phyloP scores from a whole-genome alignment of 2,329 filamentous ascomycete genomes.

The Aspergillus spinulosporus region DNA sequence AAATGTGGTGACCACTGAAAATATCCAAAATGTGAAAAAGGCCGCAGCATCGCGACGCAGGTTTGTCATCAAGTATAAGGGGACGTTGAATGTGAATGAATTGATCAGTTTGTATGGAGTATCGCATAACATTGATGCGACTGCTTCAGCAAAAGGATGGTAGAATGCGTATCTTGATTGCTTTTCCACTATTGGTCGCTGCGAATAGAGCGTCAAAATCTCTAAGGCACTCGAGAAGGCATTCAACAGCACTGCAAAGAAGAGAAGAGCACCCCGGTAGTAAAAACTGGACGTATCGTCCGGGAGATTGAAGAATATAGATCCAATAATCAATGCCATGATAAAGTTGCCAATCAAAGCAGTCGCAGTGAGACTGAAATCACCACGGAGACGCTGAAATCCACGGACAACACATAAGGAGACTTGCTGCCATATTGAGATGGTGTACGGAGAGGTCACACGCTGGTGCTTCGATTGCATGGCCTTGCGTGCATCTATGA shows the following conservation, averaged over 20 bases:
- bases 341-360: slow-evolving; percentile 64
- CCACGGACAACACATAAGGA: slow-evolving; percentile 59
- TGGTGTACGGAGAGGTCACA: background rate
- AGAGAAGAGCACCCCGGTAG: slow-evolving; percentile 71
- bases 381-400: slow-evolving; percentile 69
- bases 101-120: slow-evolving; percentile 77
- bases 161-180: slow-evolving; percentile 21
- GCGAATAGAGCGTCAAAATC: slow-evolving; percentile 22
- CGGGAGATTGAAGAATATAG: slow-evolving; percentile 76
- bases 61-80: slow-evolving; percentile 84
- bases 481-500: slow-evolving; percentile 36
- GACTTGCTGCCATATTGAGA: background rate
- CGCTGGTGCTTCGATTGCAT: slow-evolving; percentile 38
- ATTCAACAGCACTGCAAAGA: slow-evolving; percentile 82
- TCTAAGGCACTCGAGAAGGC: slow-evolving; percentile 76
- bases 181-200: slow-evolving; percentile 22
- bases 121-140: slow-evolving; percentile 16
- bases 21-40: slow-evolving; percentile 84
- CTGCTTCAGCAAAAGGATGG: slow-evolving; percentile 15
- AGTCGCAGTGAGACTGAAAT: slow-evolving; percentile 69
- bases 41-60: slow-evolving; percentile 69
- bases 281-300: slow-evolving; percentile 68
- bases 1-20: slow-evolving; percentile 71
- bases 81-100: slow-evolving; percentile 72
- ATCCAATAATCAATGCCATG: slow-evolving; percentile 72